Percentiles rank a stretch among this genome's conserved stretches.
Evolutionary conservation across 768 basidiomycete genomes (phyloP).

Genomic region (Suillus plorans): DNA sequence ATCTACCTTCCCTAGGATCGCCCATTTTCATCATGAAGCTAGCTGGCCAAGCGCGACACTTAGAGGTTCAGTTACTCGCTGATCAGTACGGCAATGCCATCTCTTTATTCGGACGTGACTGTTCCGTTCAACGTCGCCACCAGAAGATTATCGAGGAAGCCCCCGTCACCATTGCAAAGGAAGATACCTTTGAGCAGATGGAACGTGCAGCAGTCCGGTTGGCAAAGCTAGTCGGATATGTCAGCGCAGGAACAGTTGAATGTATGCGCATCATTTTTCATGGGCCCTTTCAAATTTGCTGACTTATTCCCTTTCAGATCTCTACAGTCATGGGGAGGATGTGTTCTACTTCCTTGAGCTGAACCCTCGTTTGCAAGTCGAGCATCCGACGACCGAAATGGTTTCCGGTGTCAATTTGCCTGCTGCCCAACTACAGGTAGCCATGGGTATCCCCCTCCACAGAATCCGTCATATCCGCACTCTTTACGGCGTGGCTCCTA

Average conservation of each 20-base stretch:
- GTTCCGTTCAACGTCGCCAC: conserved; percentile 98
- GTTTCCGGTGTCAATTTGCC: conserved; percentile 98
- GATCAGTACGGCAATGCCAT: conserved; percentile 99
- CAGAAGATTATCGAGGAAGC: conserved; percentile 99
- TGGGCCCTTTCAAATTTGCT: conserved; percentile 8
- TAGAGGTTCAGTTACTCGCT: conserved; percentile 97
- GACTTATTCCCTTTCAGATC: conserved; percentile 50
- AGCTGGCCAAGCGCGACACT: conserved; percentile 93
- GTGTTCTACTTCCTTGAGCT: conserved; percentile 97
- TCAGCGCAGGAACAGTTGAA: conserved; percentile 98
- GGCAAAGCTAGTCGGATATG: conserved; percentile 98
- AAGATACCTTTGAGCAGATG: conserved; percentile 94
- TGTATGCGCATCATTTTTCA: conserved; percentile 50
- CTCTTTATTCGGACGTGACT: conserved; percentile 98
- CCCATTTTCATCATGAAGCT: conserved; percentile 99
- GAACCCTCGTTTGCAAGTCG: conserved; percentile 98
- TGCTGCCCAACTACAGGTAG: conserved; percentile 93
- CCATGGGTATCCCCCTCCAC: conserved; percentile 97
- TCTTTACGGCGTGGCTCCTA: conserved; percentile 91
- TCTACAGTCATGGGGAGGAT: conserved; percentile 93
- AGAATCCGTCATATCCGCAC: conserved; percentile 94
- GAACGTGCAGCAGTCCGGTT: conserved; percentile 98
- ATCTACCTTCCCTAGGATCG: conserved; percentile 57
- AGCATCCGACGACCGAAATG: conserved; percentile 99
- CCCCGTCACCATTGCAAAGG: conserved; percentile 94